A percentile compares a stretch with the other conserved stretches of the same genome.
Evolutionary conservation across 495 filamentous ascomycete species (phyloP).

Genomic region (Emericellopsis terricola): DNA sequence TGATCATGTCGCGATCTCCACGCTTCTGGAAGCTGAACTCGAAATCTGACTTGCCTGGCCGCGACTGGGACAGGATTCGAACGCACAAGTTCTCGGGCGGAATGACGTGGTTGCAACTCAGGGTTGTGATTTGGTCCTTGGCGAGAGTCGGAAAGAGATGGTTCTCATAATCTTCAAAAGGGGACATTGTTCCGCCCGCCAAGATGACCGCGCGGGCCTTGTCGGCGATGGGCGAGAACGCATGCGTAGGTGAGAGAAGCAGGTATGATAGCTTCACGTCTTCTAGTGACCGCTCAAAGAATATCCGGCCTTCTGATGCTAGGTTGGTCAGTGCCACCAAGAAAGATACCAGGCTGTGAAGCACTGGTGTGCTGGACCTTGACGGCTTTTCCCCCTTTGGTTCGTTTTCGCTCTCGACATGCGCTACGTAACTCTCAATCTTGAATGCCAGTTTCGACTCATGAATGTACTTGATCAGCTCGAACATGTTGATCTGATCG

Average conservation of each 20-base stretch:
- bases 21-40: slow-evolving; percentile 79
- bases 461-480: slow-evolving; percentile 69
- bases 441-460: slow-evolving; percentile 91
- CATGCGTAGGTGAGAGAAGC: slow-evolving; percentile 81
- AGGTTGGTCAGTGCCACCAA: slow-evolving; percentile 73
- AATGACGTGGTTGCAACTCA: slow-evolving; percentile 92
- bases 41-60: slow-evolving; percentile 30
- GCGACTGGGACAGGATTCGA: slow-evolving; percentile 30
- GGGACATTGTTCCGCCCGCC: slow-evolving; percentile 94
- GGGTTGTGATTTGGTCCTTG: slow-evolving; percentile 45
- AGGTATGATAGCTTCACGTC: slow-evolving; percentile 63
- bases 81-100: slow-evolving; percentile 64
- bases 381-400: slow-evolving; percentile 7
- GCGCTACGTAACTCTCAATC: slow-evolving; percentile 67
- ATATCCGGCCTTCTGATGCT: slow-evolving; percentile 72
- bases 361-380: slow-evolving; percentile 40
- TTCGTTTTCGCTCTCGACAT: slow-evolving; percentile 30
- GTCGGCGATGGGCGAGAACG: slow-evolving; percentile 77
- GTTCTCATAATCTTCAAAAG: slow-evolving; percentile 73
- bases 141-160: slow-evolving; percentile 70
- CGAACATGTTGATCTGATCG: slow-evolving; percentile 88
- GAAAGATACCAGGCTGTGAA: slow-evolving; percentile 74
- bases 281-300: slow-evolving; percentile 40
- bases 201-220: slow-evolving; percentile 78
- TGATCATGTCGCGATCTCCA: slow-evolving; percentile 39